Percentiles rank a stretch among this genome's conserved stretches.
Conservation (phyloP, 139 green algal species). For the Pleodorina starrii region DNA sequence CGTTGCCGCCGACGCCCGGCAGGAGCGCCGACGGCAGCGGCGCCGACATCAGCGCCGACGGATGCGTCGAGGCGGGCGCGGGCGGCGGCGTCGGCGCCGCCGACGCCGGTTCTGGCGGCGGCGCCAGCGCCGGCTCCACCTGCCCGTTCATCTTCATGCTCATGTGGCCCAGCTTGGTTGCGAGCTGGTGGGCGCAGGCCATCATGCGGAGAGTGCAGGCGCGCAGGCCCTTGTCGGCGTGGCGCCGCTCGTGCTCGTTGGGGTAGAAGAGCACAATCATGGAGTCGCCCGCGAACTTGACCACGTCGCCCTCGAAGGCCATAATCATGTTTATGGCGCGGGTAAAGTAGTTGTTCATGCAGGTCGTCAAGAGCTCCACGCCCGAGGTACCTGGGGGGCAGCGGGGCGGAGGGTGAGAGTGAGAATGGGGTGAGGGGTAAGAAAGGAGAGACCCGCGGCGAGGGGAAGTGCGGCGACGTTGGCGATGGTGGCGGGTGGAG, state of each 20-base stretch:
- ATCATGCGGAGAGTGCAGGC: constrained; percentile 66
- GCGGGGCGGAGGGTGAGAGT: background rate
- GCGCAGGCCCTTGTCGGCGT: constrained; percentile 63
- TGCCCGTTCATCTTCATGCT: constrained; percentile 80
- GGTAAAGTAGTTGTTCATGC: constrained; percentile 91
- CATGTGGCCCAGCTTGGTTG: constrained; percentile 72
- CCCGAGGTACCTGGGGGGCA: constrained; percentile 62
- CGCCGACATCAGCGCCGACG: background rate
- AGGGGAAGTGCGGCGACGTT: too few relatives aligned
- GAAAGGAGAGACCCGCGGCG: too few relatives aligned
- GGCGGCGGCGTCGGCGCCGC: background rate
- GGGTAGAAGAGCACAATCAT: constrained; percentile 86
- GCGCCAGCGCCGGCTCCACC: constrained; percentile 59
- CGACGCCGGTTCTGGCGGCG: constrained; percentile 5
- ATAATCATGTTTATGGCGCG: constrained; percentile 83
- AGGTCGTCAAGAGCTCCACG: constrained; percentile 86
- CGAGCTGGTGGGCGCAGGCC: constrained; percentile 71
- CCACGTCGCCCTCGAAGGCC: constrained; percentile 81
- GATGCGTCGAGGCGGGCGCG: background rate
- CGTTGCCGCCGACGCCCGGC: background rate
- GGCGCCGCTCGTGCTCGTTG: constrained; percentile 23
- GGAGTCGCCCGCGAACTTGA: constrained; percentile 90
- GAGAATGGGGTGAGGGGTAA: too few relatives aligned
- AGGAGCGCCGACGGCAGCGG: constrained; percentile 6
- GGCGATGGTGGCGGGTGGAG: too few relatives aligned